Conservation (phyloP, 2,329 filamentous ascomycete genomes). For the Cladosporium sp. region DNA sequence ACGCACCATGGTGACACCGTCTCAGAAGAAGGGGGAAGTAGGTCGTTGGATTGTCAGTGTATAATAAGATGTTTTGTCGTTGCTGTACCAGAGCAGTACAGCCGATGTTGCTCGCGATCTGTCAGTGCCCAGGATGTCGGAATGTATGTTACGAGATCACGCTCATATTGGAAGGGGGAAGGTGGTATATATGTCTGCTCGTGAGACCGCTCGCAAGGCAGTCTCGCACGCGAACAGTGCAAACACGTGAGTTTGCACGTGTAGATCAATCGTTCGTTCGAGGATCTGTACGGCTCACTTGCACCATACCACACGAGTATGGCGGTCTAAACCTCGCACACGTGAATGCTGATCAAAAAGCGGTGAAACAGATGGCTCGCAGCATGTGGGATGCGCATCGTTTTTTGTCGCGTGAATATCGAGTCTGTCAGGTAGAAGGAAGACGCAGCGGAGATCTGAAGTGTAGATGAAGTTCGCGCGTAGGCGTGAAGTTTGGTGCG, state of each 20-base stretch:
- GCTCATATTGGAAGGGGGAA: background rate
- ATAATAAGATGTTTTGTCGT: background rate
- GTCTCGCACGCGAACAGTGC: background rate
- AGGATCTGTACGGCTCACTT: constrained; percentile 7
- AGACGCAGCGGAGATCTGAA: background rate
- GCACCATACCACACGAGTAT: background rate
- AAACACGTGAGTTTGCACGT: background rate
- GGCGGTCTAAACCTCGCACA: background rate
- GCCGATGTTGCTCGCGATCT: background rate
- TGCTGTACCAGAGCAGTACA: background rate
- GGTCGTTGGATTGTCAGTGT: background rate
- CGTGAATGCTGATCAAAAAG: background rate
- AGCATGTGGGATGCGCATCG: constrained; percentile 14
- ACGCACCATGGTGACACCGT: constrained; percentile 4
- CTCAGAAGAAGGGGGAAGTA: background rate
- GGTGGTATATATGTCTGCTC: background rate
- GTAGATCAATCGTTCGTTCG: background rate
- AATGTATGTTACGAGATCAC: background rate
- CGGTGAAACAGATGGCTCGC: constrained; percentile 1
- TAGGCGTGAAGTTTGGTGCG: background rate
- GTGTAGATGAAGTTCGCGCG: constrained; percentile 13
- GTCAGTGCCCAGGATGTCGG: background rate
- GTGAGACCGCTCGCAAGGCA: background rate
- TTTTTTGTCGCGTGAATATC: background rate
- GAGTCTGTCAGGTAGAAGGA: background rate